These are phyloP conservation scores for Camelina neglecta DNA, from an alignment of 345 rosid species.

Conservation along the genomic window DNA sequence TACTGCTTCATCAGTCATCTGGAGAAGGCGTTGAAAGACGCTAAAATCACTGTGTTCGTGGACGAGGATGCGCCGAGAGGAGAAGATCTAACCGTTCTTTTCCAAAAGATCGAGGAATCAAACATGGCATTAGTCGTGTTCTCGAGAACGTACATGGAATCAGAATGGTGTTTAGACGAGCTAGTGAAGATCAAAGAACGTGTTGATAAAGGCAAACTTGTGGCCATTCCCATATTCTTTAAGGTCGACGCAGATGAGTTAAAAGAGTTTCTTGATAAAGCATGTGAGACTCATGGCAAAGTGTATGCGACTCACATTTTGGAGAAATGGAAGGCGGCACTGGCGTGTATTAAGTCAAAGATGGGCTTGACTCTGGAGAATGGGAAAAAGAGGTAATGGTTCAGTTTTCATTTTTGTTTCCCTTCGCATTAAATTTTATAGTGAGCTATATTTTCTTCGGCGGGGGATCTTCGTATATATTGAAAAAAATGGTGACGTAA, in stretches of 20 bases:
- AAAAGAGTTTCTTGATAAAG: neutral
- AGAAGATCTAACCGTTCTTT: slow-evolving; percentile 1
- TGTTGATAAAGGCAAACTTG: slow-evolving; percentile 19
- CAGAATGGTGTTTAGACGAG: slow-evolving; percentile 7
- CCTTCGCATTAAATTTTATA: neutral
- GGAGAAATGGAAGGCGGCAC: slow-evolving; percentile 9
- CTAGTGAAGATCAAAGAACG: neutral
- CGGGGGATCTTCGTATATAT: too few species aligned
- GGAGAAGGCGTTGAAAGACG: neutral
- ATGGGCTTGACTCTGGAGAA: neutral
- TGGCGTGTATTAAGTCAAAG: neutral
- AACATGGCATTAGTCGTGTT: slow-evolving; percentile 23
- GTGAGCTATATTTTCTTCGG: too few species aligned
- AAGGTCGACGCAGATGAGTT: slow-evolving; percentile 7
- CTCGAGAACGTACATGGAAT: slow-evolving; percentile 25
- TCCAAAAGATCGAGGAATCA: slow-evolving; percentile 16
- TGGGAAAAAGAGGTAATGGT: slow-evolving; percentile 2
- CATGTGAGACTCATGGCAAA: neutral
- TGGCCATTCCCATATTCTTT: slow-evolving; percentile 35
- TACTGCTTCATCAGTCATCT: slow-evolving; percentile 18
- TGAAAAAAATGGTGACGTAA: too few species aligned
- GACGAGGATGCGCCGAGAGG: slow-evolving; percentile 13
- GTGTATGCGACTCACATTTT: slow-evolving; percentile 1
- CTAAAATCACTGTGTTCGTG: slow-evolving; percentile 28
- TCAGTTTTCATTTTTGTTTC: neutral